Conservation (phyloP, 257 asterid genomes). For the Penstemon eatonii region DNA sequence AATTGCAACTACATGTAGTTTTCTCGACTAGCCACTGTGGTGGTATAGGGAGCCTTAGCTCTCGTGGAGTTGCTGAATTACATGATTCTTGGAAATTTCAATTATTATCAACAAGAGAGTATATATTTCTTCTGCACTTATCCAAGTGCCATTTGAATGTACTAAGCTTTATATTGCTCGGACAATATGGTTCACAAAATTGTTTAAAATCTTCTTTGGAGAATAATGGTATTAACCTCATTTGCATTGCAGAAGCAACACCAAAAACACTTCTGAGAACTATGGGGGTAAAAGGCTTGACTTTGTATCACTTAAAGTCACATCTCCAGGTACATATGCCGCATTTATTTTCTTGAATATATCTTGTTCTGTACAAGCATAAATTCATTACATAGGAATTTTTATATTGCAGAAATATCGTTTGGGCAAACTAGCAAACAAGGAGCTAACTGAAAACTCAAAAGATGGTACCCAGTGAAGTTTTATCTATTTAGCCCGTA, state of each 20-base stretch:
- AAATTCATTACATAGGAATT: not conserved
- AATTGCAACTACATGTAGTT: too few species aligned
- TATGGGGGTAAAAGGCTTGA: constrained; percentile 96
- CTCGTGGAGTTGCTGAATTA: too few species aligned
- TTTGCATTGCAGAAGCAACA: constrained; percentile 74
- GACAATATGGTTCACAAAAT: too few species aligned
- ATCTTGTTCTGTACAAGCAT: constrained; percentile 1
- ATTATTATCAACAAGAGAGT: not conserved
- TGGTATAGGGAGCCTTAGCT: too few species aligned
- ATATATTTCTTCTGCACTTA: not conserved
- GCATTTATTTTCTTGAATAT: not conserved
- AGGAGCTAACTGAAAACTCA: constrained; percentile 72
- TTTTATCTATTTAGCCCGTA: not conserved
- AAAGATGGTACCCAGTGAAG: constrained; percentile 63
- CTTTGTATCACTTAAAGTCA: constrained; percentile 90
- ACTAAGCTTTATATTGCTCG: not conserved
- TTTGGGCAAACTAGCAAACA: constrained; percentile 75
- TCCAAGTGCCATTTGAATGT: not conserved
- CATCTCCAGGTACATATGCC: constrained; percentile 78
- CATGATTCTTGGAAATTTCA: too few species aligned
- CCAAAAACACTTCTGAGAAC: constrained; percentile 85
- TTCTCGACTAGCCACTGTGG: too few species aligned
- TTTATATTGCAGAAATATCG: constrained; percentile 72
- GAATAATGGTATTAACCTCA: not conserved
- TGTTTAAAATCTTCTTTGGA: not conserved